phyloP scores from a whole-genome alignment of 225 moss, liverwort and hornwort species.

The Sphagnum tenellum region DNA sequence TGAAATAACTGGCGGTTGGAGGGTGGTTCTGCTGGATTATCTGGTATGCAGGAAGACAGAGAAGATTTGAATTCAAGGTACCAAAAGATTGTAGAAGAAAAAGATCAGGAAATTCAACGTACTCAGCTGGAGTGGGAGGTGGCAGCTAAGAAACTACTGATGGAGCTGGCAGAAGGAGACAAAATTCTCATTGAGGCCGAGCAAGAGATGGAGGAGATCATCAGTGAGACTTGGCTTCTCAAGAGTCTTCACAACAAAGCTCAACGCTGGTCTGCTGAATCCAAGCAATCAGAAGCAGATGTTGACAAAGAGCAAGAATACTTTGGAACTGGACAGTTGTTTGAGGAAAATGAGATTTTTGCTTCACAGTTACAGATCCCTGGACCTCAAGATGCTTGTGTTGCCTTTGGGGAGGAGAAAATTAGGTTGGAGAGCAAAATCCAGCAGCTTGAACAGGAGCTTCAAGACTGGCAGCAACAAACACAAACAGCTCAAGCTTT shows the following conservation, averaged over 20 bases:
- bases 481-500: constrained; percentile 1
- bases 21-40: too few species aligned
- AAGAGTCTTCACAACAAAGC: constrained; percentile 13
- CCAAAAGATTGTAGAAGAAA: constrained; percentile 12
- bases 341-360: too few species aligned
- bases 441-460: constrained; percentile 33
- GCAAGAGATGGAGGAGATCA: constrained; percentile 57
- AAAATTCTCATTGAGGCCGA: constrained; percentile 51
- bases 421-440: constrained; percentile 19
- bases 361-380: too few species aligned
- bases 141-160: constrained; percentile 32
- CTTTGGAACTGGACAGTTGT: constrained; percentile 13
- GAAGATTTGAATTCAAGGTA: constrained; percentile 8
- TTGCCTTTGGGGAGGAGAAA: constrained; percentile 20
- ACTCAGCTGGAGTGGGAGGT: constrained; percentile 39
- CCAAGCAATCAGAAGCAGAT: constrained; percentile 26
- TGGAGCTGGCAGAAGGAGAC: constrained; percentile 57
- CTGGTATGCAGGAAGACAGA: constrained; percentile 18
- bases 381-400: constrained; percentile 7
- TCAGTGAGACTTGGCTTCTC: constrained; percentile 35
- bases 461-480: constrained; percentile 14
- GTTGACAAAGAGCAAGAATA: constrained; percentile 47
- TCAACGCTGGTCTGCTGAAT: constrained; percentile 38
- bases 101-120: constrained; percentile 31
- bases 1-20: too few species aligned